Base-by-base conservation (phyloP, 1,284 basidiomycete species). In the Kwoniella shivajii region DNA sequence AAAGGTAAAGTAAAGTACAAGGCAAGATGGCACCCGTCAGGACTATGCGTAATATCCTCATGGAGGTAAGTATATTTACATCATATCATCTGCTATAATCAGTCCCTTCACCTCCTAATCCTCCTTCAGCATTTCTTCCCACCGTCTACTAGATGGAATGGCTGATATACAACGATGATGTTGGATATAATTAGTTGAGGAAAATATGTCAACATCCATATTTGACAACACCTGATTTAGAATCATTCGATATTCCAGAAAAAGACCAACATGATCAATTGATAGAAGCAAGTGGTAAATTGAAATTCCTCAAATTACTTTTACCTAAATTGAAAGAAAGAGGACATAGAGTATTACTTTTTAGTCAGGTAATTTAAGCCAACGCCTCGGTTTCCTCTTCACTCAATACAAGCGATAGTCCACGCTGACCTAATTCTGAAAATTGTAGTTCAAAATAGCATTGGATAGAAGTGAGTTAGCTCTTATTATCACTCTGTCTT, bases 301-400 rank as follows among this genome's bases (percentile, higher is more conserved):
- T 99, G 49, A 85, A 87, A 30, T 84, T 96, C 52, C 82, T 99
- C 41, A 91, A 88, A 75, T 77, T 81, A 46, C 79, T 98, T 45
- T 81, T 99, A 36, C 90, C 90, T 0, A 90, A 93, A 76, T 83
- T 99, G 52, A 92, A 90, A 72, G 85, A 86, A 50, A 85, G 88
- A 39, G 93, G 92, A 0, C 96, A 99, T 78, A 87, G 96, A 26
- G 87, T 98, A n/a, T 82, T 99, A 22, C 81, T 99, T 26, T 99
- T 99, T 80, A 96, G 92, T 77, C 96, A 99, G 82, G 96, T 95
- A 77, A 69, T 83, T 53, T 45, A 7, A 16, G 22, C 26, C 18
- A n/a, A n/a, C n/a, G n/a, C n/a, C n/a, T n/a, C n/a, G n/a, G n/a
- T n/a, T n/a, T n/a, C n/a, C n/a, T n/a, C n/a, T n/a, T n/a, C n/a